Evolutionary conservation across 768 basidiomycete species (phyloP).

Genomic region (Tylopilus felleus): DNA sequence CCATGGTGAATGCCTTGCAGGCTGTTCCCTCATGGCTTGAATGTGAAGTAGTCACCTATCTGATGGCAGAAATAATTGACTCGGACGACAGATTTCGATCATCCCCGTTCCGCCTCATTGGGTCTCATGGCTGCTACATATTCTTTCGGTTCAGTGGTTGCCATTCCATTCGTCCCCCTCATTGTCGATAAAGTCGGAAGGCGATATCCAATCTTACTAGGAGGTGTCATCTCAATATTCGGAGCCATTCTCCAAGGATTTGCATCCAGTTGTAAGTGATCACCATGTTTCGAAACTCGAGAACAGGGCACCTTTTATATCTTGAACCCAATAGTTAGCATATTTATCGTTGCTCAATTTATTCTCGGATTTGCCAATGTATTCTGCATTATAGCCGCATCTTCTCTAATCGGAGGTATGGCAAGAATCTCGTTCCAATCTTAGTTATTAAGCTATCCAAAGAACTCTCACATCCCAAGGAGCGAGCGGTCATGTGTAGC

Average conservation of each 20-base stretch:
- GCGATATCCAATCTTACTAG: not conserved
- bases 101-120: slow-evolving; percentile 49
- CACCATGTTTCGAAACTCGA: not conserved
- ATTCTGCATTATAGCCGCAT: slow-evolving; percentile 4
- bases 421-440: not conserved
- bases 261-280: not conserved
- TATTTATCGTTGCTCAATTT: not conserved
- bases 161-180: slow-evolving; percentile 40
- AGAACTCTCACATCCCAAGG: slow-evolving; percentile 25
- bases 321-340: not conserved
- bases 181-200: slow-evolving; percentile 2
- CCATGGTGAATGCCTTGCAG: slow-evolving; percentile 63
- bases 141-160: slow-evolving; percentile 52
- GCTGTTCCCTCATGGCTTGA: slow-evolving; percentile 54
- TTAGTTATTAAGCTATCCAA: not conserved
- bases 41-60: slow-evolving; percentile 34
- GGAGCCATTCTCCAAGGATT: not conserved
- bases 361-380: slow-evolving; percentile 1
- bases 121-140: slow-evolving; percentile 59
- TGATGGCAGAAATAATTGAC: not conserved
- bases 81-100: slow-evolving; percentile 42
- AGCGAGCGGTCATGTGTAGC: slow-evolving; percentile 13
- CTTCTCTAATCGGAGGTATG: slow-evolving; percentile 23
- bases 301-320: not conserved
- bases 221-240: not conserved